Evolutionary conservation across 345 rosid genomes (phyloP), one percentile per base, ranked within the genome.

Genomic region (Garcia nutans): DNA sequence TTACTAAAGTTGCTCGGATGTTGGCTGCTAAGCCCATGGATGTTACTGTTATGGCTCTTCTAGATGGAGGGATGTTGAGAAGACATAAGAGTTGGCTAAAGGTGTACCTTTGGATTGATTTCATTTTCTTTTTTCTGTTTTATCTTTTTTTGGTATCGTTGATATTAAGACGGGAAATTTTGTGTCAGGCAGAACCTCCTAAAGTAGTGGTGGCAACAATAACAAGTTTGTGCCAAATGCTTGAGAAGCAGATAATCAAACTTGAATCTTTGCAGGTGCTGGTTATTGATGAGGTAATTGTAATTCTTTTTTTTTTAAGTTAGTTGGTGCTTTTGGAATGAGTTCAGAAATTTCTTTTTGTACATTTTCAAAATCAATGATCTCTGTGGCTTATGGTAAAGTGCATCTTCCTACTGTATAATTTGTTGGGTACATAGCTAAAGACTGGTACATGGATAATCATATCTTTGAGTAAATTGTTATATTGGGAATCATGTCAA

Each of bases 61-160:
- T 93, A 76, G 97, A 95, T 75, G 99, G 97, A 79, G 93, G 94
- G 54, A 87, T 83, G 87, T 81, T 94, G 78, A 84, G 77, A 85
- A 90, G 98, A 77, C 98, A 94, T 41, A 91, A 83, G 84, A 92
- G 90, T 87, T 94, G 98, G 98, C 82, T 92, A 60, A 94, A 91
- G 98, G 97, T 91, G 42, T 10, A 54, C 20, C 56, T 50, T 63
- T 77, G 16, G 55, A 8, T 64, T 45, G 33, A 59, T 45, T 16
- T 57, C 12, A 47, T 42, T 74, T 58, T 60, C 22, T 58, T n/a
- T 59, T 12, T 12, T 13, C 4, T 2, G 13, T 50, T 13, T 50
- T 50, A 17, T 17, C 42, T 64, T 37, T 64, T 44, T 33, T 13
- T 65, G 16, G 4, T 65, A 3, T 13, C 12, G 61, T 42, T 44